A percentile compares a stretch with the other conserved stretches of the same genome.
Evolutionary conservation across 257 asterid species (phyloP).

Genomic region (Przewalskia tangutica): DNA sequence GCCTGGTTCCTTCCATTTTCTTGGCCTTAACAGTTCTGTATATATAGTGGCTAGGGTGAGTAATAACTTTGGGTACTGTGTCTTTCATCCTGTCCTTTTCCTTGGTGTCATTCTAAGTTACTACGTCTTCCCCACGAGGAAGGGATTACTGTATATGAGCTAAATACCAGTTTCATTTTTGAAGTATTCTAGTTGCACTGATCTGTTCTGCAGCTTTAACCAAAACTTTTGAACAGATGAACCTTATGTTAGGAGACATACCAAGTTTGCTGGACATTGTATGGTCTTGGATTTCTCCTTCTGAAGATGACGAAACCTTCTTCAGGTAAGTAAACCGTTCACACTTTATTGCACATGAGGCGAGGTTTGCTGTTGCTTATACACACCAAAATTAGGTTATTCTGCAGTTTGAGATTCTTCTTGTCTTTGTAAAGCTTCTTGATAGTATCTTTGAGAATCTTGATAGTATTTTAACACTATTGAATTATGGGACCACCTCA

Average conservation of each 20-base stretch:
- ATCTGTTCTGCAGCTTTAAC: conserved; percentile 14
- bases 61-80: neutral
- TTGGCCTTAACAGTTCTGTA: neutral
- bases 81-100: neutral
- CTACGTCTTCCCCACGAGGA: neutral
- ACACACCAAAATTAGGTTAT: neutral
- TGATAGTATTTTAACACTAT: neutral
- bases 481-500: neutral
- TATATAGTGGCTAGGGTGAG: neutral
- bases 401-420: neutral
- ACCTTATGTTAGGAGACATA: conserved; percentile 89
- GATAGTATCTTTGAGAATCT: neutral
- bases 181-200: neutral
- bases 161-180: neutral
- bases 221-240: conserved; percentile 57
- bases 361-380: neutral
- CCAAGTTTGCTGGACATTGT: conserved; percentile 79
- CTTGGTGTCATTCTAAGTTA: neutral
- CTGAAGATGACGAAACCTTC: conserved; percentile 47
- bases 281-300: conserved; percentile 93
- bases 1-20: neutral
- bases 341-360: neutral
- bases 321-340: conserved; percentile 51
- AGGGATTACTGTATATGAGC: neutral
- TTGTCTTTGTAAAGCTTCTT: neutral